These are phyloP conservation scores for Ampelocalamus luodianensis DNA, from an alignment of 176 grass and related monocot species.

Conservation along the genomic window DNA sequence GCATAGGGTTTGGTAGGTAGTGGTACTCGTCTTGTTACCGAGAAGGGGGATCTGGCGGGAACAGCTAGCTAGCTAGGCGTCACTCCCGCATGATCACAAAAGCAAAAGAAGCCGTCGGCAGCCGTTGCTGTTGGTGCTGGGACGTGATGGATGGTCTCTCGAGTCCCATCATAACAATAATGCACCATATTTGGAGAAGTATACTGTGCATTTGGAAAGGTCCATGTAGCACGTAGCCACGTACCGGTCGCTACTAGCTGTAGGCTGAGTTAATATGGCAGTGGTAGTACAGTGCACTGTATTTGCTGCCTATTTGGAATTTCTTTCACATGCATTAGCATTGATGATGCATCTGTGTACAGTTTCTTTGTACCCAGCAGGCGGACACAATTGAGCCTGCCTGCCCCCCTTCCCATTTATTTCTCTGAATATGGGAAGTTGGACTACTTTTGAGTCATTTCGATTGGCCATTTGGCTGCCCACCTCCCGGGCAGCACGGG, in stretches of 20 bases:
- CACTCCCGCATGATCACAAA: not conserved
- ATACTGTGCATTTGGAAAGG: not conserved
- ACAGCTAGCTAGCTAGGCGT: not conserved
- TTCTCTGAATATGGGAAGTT: not conserved
- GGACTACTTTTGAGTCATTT: not conserved
- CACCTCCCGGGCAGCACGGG: too few relatives aligned
- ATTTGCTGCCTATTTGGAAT: not conserved
- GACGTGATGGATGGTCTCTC: constrained; percentile 25
- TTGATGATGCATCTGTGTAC: not conserved
- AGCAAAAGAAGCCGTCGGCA: not conserved
- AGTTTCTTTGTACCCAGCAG: constrained; percentile 25
- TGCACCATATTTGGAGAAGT: not conserved
- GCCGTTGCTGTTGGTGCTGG: not conserved
- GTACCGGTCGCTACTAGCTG: not conserved
- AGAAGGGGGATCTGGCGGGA: not conserved
- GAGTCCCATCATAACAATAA: constrained; percentile 21
- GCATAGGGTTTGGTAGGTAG: constrained; percentile 15
- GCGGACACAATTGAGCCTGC: not conserved
- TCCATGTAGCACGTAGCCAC: not conserved
- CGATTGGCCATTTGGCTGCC: not conserved
- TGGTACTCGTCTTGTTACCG: not conserved
- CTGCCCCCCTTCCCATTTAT: not conserved
- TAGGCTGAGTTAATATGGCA: not conserved
- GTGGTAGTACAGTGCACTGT: not conserved
- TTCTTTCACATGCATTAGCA: not conserved